Base-by-base conservation (phyloP, 2,329 filamentous ascomycete genomes). In the Ceratocystis alfenasii region DNA sequence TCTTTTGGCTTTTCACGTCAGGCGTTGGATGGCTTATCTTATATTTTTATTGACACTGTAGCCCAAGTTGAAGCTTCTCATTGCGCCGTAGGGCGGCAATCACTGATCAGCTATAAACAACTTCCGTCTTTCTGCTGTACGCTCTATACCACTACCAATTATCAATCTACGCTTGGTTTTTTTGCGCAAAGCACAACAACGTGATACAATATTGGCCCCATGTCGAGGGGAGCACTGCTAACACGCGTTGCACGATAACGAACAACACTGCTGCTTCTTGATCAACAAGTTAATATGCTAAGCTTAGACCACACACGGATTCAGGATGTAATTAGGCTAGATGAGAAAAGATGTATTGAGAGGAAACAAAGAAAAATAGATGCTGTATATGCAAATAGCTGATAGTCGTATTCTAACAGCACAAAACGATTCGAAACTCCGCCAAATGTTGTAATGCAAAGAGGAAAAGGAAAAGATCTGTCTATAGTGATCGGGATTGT, bases 351-450 rank as follows among this genome's bases (percentile, higher is more conserved):
- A 28, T 68, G 17, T 59, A 59, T 59, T 33, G 25, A 59, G 25
- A 36, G 28, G 28, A n/a, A 36, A 36, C n/a, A 8, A 33, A 36
- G 2, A 33, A n/a, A n/a, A 59, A n/a, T 12, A 30, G 17, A 36
- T 59, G 55, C 28, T 59, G n/a, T 59, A 59, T 59, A 59, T 36
- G 30, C 55, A 59, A 36, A 17, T 30, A 36, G 55, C 55, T 36
- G 25, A 65, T 50, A 63, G n/a, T 25, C 41, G 65, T 65, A 25
- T 68, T 64, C 60, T 45, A 48, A 22, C 61, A 61, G n/a, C 67
- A 17, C 25, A 15, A 66, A 66, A 59, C 25, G 63, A 65, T 55
- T 25, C 20, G 55, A 59, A 59, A 59, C 30, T 36, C 55, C 30
- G 28, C 25, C 55, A 36, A 59, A 36, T 46, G 61, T 10, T 17